phyloP scores from a whole-genome alignment of 768 basidiomycete genomes.

The Phylloporus sp. region DNA sequence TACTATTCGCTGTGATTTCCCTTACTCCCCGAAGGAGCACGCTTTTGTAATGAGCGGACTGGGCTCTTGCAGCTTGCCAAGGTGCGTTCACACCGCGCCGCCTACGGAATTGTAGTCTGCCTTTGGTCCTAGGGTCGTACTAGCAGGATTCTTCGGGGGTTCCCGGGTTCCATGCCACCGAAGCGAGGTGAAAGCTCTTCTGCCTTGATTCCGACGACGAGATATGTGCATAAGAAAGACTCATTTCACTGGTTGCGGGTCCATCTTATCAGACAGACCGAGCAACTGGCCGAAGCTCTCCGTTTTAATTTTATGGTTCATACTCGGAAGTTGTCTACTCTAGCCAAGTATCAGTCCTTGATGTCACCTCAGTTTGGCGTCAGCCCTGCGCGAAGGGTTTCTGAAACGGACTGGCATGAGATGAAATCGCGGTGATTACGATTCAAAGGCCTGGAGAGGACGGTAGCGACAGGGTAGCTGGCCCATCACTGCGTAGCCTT shows the following conservation, averaged over 20 bases:
- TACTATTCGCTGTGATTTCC: neutral
- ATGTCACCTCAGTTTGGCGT: constrained; percentile 13
- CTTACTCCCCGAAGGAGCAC: constrained; percentile 2
- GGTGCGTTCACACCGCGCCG: neutral
- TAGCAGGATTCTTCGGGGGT: constrained; percentile 10
- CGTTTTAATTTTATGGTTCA: constrained; percentile 1
- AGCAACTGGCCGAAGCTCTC: constrained; percentile 7
- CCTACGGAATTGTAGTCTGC: neutral
- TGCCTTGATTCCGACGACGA: too few species aligned
- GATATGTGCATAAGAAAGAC: neutral
- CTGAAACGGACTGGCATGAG: constrained; percentile 4
- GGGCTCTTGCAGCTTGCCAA: neutral
- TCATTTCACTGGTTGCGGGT: neutral
- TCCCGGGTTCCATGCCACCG: constrained; percentile 12
- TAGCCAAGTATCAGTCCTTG: neutral
- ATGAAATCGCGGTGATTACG: constrained; percentile 5
- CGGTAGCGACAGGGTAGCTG: neutral
- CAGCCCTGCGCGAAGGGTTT: neutral
- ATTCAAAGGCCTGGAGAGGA: neutral
- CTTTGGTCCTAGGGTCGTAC: neutral
- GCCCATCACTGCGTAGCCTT: constrained; percentile 8
- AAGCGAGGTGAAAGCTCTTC: constrained; percentile 7
- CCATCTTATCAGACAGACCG: neutral
- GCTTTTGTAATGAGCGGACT: neutral
- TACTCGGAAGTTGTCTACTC: neutral